These are phyloP conservation scores for Xylaria castorea DNA, from an alignment of 495 filamentous ascomycete species.

Conservation along the genomic window DNA sequence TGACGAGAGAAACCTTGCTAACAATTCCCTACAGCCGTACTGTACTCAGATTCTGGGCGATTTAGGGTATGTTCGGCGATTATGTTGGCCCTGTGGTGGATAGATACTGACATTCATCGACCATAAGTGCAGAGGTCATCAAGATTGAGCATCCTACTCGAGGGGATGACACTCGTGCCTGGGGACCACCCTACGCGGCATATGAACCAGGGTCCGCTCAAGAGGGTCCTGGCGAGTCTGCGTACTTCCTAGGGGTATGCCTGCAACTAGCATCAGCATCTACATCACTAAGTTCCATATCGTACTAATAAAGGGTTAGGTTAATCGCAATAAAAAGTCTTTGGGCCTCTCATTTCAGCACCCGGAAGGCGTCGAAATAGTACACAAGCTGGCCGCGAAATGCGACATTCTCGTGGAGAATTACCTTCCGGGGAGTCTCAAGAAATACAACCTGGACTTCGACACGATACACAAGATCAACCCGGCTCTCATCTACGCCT, in stretches of 20 bases:
- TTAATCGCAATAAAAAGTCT: slow-evolving; percentile 97
- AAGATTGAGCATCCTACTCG: slow-evolving; percentile 93
- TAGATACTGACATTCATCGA: slow-evolving; percentile 36
- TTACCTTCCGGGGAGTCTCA: slow-evolving; percentile 89
- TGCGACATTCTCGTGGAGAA: slow-evolving; percentile 97
- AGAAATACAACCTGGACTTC: slow-evolving; percentile 91
- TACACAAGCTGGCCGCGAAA: slow-evolving; percentile 81
- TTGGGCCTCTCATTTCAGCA: slow-evolving; percentile 90
- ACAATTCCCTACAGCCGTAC: slow-evolving; percentile 71
- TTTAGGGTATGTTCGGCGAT: slow-evolving; percentile 72
- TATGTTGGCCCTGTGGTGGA: slow-evolving; percentile 30
- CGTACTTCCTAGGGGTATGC: slow-evolving; percentile 87
- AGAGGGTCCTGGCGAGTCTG: slow-evolving; percentile 86
- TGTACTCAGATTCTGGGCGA: slow-evolving; percentile 97
- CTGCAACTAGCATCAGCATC: not conserved
- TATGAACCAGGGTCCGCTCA: slow-evolving; percentile 64
- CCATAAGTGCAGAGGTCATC: slow-evolving; percentile 86
- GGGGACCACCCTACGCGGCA: slow-evolving; percentile 93
- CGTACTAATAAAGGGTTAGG: slow-evolving; percentile 54
- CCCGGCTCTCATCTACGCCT: slow-evolving; percentile 72
- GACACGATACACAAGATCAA: slow-evolving; percentile 79
- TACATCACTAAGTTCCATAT: not conserved
- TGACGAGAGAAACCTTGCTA: slow-evolving; percentile 13
- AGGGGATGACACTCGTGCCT: slow-evolving; percentile 94
- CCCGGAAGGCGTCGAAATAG: slow-evolving; percentile 78